These are phyloP conservation scores for Rhodotorula sp. DNA, from an alignment of 1,284 basidiomycete species.

Conservation along the genomic window DNA sequence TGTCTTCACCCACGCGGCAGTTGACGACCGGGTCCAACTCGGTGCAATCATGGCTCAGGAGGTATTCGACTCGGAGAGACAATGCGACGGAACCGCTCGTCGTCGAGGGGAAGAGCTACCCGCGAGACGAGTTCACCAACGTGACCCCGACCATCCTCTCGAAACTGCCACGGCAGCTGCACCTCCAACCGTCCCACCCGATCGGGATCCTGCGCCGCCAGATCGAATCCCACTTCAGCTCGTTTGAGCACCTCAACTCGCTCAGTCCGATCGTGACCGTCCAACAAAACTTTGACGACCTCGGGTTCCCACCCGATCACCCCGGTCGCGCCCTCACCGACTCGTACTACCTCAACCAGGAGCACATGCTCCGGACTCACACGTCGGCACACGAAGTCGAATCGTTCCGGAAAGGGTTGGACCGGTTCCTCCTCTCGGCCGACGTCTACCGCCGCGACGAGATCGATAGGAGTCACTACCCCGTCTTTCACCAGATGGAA, in stretches of 20 bases:
- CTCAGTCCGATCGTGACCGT: constrained; percentile 86
- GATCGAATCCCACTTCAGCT: constrained; percentile 78
- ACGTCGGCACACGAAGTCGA: constrained; percentile 98
- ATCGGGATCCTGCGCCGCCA: constrained; percentile 77
- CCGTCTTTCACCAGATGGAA: constrained; percentile 98
- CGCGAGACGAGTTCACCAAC: constrained; percentile 77
- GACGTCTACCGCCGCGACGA: constrained; percentile 99
- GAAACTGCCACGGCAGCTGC: constrained; percentile 69
- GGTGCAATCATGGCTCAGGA: not conserved
- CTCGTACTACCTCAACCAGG: constrained; percentile 91
- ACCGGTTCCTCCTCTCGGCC: constrained; percentile 88
- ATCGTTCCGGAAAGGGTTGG: constrained; percentile 71
- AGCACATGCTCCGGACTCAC: constrained; percentile 91
- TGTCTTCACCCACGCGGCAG: too few relatives aligned
- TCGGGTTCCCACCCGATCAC: constrained; percentile 83
- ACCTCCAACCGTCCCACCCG: constrained; percentile 75
- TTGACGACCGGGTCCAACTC: too few relatives aligned
- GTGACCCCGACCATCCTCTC: constrained; percentile 78
- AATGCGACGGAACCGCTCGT: constrained; percentile 6
- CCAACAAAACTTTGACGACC: constrained; percentile 91
- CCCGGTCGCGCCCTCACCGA: constrained; percentile 86
- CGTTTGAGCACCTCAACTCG: constrained; percentile 59
- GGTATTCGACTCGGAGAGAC: constrained; percentile 3
- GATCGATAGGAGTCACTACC: constrained; percentile 95
- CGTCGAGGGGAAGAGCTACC: constrained; percentile 52